Percentiles rank a stretch among this genome's conserved stretches.
phyloP scores from a whole-genome alignment of 2,329 filamentous ascomycete genomes.

The Xylaria sp. region DNA sequence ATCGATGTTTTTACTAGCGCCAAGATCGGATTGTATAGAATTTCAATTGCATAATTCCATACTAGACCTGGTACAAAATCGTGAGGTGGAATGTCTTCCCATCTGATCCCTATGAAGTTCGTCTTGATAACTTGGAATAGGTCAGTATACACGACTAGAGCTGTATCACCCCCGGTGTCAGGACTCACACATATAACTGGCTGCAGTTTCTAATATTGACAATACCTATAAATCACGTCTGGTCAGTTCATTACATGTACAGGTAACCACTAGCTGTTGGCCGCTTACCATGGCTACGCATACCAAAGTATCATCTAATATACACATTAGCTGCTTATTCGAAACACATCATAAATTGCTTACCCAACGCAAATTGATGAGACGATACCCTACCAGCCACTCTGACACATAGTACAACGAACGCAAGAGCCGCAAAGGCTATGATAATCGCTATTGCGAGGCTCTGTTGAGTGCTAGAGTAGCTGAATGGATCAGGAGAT shows the following conservation, averaged over 20 bases:
- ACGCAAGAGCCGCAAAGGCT: conserved; percentile 36
- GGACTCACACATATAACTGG: conserved; percentile 43
- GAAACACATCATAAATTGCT: conserved; percentile 4
- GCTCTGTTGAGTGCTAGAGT: conserved; percentile 34
- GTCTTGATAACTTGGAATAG: conserved; percentile 39
- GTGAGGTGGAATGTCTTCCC: conserved; percentile 38
- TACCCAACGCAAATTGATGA: conserved; percentile 40
- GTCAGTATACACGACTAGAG: conserved; percentile 5
- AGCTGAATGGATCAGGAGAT: conserved; percentile 32
- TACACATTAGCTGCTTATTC: conserved; percentile 23
- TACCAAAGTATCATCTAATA: conserved; percentile 39
- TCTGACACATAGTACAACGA: conserved; percentile 38
- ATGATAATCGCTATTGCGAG: conserved; percentile 37
- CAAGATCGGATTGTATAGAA: conserved; percentile 59
- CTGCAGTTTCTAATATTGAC: conserved; percentile 41
- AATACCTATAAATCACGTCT: conserved; percentile 27
- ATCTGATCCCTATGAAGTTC: conserved; percentile 40
- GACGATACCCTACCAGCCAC: conserved; percentile 39
- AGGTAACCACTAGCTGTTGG: not conserved
- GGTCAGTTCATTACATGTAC: conserved; percentile 14
- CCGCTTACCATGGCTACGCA: conserved; percentile 42
- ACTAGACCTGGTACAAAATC: conserved; percentile 39
- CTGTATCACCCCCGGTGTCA: not conserved
- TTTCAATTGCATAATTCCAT: conserved; percentile 53
- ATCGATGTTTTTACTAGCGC: conserved; percentile 58